Evolutionary conservation across 139 green algal species (phyloP), one percentile per base, ranked within the genome.

Genomic region (Asterochloris erici): DNA sequence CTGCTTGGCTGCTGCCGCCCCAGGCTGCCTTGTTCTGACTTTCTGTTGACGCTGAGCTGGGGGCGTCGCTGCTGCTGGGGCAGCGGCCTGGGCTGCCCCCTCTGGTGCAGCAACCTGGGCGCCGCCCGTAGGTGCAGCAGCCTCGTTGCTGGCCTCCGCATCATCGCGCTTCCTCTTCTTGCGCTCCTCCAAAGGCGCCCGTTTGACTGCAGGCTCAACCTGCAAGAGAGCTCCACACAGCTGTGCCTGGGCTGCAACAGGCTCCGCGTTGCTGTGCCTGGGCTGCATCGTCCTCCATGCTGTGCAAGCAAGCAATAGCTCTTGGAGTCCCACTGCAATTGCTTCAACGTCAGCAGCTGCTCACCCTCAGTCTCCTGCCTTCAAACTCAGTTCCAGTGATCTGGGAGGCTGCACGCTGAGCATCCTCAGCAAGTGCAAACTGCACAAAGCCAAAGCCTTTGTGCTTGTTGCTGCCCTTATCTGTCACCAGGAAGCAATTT

Each of bases 361-460:
- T 28, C 27, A 96, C 92, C 87, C 95, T 90, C n/a, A 98, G 75
- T 73, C 89, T 94, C 1, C 94, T 63, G 38, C 94, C 94, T 4
- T 66, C 84, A 70, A 98, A 38, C 11, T 82, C 61, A 11, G 76
- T 87, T 16, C 92, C 92, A 26, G 95, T 79, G 2, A 96, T 85
- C 79, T 96, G 84, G 28, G 85, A 28, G 1, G 94, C 88, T 13
- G 95, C 95, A 0, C 89, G 84, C 47, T 91, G 86, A 14, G 95
- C 95, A 83, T 98, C 95, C 79, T 98, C 94, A 23, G 83, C 75
- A 64, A 98, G 74, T 0, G 95, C 91, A 88, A 92, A 98, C 62
- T 93, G 85, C 66, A 98, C 94, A 73, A 97, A 98, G 27, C 93
- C 95, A 76, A 92, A 96, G 28, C 95, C 95, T 63, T 91, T 84